Conservation (phyloP, 202 grass and related monocot species). For the Elaeis oleifera region DNA sequence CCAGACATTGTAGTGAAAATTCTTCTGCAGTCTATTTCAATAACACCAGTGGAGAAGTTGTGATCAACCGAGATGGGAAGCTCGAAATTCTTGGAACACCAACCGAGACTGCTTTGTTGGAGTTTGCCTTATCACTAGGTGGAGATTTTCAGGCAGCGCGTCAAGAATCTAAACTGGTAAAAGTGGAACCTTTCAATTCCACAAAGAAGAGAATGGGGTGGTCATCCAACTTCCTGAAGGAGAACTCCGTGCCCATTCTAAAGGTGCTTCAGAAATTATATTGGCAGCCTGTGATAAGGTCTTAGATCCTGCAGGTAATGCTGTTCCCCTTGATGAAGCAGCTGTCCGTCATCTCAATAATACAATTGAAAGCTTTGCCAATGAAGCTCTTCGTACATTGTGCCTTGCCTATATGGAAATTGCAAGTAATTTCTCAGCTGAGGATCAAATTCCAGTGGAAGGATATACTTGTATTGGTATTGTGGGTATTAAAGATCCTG, state of each 20-base stretch:
- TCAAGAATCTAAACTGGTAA: slow-evolving; percentile 52
- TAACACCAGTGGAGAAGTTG: slow-evolving; percentile 85
- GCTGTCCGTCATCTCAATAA: slow-evolving; percentile 42
- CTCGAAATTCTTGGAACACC: slow-evolving; percentile 79
- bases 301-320: slow-evolving; percentile 54
- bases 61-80: slow-evolving; percentile 53
- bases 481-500: slow-evolving; percentile 89
- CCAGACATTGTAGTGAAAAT: slow-evolving; percentile 45
- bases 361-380: slow-evolving; percentile 77
- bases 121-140: slow-evolving; percentile 68
- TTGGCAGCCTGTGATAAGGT: slow-evolving; percentile 67
- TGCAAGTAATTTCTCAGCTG: slow-evolving; percentile 41
- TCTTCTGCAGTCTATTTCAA: slow-evolving; percentile 67
- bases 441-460: slow-evolving; percentile 49
- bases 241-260: slow-evolving; percentile 54
- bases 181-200: slow-evolving; percentile 87
- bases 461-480: slow-evolving; percentile 86
- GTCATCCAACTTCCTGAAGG: slow-evolving; percentile 58
- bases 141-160: slow-evolving; percentile 62
- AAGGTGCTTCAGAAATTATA: slow-evolving; percentile 93
- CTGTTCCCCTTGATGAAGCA: slow-evolving; percentile 45
- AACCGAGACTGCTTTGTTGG: slow-evolving; percentile 74
- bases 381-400: slow-evolving; percentile 79
- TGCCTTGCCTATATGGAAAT: slow-evolving; percentile 80
- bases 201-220: slow-evolving; percentile 89